A percentile compares a stretch with the other conserved stretches of the same genome.
Evolutionary conservation across 2,329 filamentous ascomycete species (phyloP).

Genomic region (Chaetomiaceae sp.): DNA sequence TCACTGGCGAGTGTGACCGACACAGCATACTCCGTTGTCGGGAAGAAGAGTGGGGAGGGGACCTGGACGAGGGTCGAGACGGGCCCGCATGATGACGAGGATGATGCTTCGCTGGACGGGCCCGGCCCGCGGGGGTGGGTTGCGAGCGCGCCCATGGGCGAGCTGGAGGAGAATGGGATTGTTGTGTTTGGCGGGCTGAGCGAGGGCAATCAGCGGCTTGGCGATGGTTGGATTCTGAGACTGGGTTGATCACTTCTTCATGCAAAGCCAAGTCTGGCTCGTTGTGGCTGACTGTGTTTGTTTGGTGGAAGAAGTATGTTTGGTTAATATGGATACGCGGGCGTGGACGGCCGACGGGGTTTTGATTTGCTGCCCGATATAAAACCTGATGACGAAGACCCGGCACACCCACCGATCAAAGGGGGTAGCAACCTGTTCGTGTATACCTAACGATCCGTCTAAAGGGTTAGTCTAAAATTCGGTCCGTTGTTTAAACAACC

Average conservation of each 20-base stretch:
- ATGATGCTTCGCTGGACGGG: constrained; percentile 40
- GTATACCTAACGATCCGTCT: neutral
- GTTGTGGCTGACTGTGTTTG: constrained; percentile 1
- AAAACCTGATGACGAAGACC: constrained; percentile 2
- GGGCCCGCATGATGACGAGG: constrained; percentile 49
- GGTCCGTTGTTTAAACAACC: neutral
- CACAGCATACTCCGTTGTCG: constrained; percentile 50
- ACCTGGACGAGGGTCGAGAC: constrained; percentile 50
- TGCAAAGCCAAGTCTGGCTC: neutral
- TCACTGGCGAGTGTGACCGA: constrained; percentile 53
- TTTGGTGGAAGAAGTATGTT: constrained; percentile 4
- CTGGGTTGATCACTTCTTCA: constrained; percentile 36
- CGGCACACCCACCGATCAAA: neutral
- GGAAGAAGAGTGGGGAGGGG: constrained; percentile 53
- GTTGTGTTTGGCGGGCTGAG: constrained; percentile 58
- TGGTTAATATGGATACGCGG: constrained; percentile 9
- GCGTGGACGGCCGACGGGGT: neutral
- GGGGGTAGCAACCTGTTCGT: neutral
- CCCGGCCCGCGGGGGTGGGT: constrained; percentile 55
- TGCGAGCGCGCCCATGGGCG: constrained; percentile 51
- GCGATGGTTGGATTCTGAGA: constrained; percentile 62
- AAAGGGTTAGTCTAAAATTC: neutral
- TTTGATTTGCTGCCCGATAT: neutral
- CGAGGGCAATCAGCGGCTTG: constrained; percentile 47
- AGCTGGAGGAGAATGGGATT: constrained; percentile 56